Evolutionary conservation across 2,329 filamentous ascomycete genomes (phyloP).

Genomic region (Pseudocercospora pini-densiflorae): DNA sequence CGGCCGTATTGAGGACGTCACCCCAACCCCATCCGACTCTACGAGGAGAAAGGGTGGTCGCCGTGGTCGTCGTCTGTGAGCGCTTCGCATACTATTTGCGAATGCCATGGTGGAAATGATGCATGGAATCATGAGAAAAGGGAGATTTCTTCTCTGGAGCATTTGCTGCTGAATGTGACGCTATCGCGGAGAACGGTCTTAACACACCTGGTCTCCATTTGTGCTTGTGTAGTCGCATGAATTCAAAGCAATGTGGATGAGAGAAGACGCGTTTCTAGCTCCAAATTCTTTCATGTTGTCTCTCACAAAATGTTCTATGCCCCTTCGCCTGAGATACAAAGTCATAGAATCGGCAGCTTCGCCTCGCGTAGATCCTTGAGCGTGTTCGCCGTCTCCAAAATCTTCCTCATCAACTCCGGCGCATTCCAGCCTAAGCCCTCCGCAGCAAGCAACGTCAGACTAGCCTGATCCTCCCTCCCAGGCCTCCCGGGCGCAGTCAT

Average conservation of each 20-base stretch:
- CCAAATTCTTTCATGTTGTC: too few relatives aligned
- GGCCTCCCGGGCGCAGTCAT: constrained; percentile 56
- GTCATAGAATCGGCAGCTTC: neutral
- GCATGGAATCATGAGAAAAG: constrained; percentile 18
- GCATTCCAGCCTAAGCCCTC: constrained; percentile 51
- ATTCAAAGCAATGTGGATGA: constrained; percentile 29
- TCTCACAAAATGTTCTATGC: too few relatives aligned
- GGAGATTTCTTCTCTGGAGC: constrained; percentile 14
- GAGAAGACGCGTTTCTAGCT: neutral
- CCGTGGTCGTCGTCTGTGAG: constrained; percentile 98
- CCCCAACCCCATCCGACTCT: constrained; percentile 97
- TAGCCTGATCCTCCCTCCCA: constrained; percentile 54
- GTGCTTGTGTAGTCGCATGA: constrained; percentile 34
- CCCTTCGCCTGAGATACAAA: neutral
- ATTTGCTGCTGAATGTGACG: constrained; percentile 42
- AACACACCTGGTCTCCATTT: constrained; percentile 42
- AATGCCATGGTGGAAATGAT: constrained; percentile 22
- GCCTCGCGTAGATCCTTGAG: constrained; percentile 16
- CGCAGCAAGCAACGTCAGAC: constrained; percentile 52
- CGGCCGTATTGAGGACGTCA: constrained; percentile 99
- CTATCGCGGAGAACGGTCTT: constrained; percentile 46
- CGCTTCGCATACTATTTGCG: constrained; percentile 30
- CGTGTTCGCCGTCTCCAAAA: constrained; percentile 34
- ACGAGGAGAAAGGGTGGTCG: constrained; percentile 99
- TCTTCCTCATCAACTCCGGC: constrained; percentile 42